phyloP scores from a whole-genome alignment of 805 yeast species.

The Monosporozyma servazzii region DNA sequence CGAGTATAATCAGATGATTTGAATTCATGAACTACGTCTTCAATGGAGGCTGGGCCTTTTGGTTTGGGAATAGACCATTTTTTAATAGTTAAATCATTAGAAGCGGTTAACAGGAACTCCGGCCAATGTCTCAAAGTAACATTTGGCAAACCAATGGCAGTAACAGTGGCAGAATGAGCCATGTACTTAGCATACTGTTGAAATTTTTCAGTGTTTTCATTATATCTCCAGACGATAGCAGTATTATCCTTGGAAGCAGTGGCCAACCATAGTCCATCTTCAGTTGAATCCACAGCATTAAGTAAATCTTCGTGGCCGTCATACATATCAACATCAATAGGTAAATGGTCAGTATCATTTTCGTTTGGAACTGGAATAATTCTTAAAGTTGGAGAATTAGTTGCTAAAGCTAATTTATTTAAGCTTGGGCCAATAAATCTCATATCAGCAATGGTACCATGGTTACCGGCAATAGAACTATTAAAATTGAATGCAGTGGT shows the following conservation, averaged over 20 bases:
- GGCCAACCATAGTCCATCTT: slow-evolving; percentile 82
- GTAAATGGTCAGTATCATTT: slow-evolving; percentile 14
- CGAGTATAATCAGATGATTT: slow-evolving; percentile 76
- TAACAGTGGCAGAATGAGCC: slow-evolving; percentile 84
- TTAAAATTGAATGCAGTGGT: slow-evolving; percentile 34
- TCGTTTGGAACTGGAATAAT: slow-evolving; percentile 39
- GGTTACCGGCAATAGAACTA: slow-evolving; percentile 77
- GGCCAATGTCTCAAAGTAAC: slow-evolving; percentile 42
- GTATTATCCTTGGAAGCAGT: slow-evolving; percentile 86
- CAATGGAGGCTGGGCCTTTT: slow-evolving; percentile 6
- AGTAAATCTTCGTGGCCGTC: slow-evolving; percentile 84
- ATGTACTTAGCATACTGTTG: slow-evolving; percentile 50
- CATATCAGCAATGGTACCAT: slow-evolving; percentile 90
- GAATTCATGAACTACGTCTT: slow-evolving; percentile 29
- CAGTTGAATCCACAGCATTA: slow-evolving; percentile 66
- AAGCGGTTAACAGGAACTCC: slow-evolving; percentile 66
- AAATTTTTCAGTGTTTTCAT: slow-evolving; percentile 35
- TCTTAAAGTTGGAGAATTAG: slow-evolving; percentile 85
- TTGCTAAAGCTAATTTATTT: slow-evolving; percentile 68
- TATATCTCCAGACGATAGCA: slow-evolving; percentile 73
- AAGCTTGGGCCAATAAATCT: slow-evolving; percentile 58
- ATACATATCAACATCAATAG: slow-evolving; percentile 51
- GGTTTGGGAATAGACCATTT: slow-evolving; percentile 67
- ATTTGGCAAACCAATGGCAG: slow-evolving; percentile 70
- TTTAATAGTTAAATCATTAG: slow-evolving; percentile 76